Conservation (phyloP, 225 moss, liverwort and hornwort species). For the Bryum argenteum region DNA sequence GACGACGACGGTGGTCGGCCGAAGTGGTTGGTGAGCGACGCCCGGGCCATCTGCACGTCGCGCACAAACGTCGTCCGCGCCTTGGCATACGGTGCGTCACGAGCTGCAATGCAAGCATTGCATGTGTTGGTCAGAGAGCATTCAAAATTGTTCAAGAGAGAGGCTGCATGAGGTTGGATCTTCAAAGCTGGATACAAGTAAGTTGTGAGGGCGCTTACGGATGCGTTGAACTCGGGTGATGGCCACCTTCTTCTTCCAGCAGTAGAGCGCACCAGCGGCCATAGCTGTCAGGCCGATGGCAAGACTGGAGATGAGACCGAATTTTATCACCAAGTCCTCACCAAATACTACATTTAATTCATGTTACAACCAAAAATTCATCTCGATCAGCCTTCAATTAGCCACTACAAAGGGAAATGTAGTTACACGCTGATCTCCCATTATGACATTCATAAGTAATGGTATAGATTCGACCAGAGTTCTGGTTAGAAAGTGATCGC, state of each 20-base stretch:
- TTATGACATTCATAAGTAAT: too few relatives aligned
- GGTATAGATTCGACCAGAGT: too few relatives aligned
- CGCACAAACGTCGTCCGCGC: constrained; percentile 62
- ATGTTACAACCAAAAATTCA: too few relatives aligned
- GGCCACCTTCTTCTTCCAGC: constrained; percentile 52
- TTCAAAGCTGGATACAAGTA: too few relatives aligned
- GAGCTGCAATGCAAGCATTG: constrained; percentile 51
- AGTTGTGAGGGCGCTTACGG: constrained; percentile 29
- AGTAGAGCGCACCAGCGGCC: constrained; percentile 29
- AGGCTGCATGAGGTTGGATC: too few relatives aligned
- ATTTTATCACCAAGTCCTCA: constrained; percentile 36
- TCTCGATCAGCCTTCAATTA: too few relatives aligned
- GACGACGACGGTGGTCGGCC: constrained; percentile 43
- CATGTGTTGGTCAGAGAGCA: too few relatives aligned
- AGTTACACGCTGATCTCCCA: too few relatives aligned
- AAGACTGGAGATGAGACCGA: constrained; percentile 62
- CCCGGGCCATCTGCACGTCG: constrained; percentile 58
- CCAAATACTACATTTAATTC: too few relatives aligned
- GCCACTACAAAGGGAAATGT: too few relatives aligned
- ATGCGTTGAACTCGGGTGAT: constrained; percentile 54
- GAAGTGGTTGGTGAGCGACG: constrained; percentile 45
- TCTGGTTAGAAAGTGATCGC: too few relatives aligned
- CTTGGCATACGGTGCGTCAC: constrained; percentile 61
- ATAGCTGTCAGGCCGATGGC: constrained; percentile 34
- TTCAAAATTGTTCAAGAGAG: too few relatives aligned